A percentile compares a stretch with the other conserved stretches of the same genome.
phyloP scores from a whole-genome alignment of 1,284 basidiomycete genomes.

The Tremellales sp. region DNA sequence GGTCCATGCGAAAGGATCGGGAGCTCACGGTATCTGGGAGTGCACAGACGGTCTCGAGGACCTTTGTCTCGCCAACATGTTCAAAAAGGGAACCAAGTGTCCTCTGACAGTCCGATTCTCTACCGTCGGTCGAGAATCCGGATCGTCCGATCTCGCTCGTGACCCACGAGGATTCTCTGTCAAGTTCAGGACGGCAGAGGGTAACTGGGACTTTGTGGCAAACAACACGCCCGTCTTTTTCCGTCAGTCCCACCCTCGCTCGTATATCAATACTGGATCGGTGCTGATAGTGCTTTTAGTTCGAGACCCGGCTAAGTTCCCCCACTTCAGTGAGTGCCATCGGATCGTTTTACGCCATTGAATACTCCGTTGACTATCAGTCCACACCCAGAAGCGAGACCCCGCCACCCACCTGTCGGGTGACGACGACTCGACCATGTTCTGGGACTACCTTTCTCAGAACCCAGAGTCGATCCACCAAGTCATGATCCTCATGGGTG shows the following conservation, averaged over 20 bases:
- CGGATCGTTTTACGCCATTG: no score
- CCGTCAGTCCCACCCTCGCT: conserved; percentile 29
- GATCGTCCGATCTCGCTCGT: conserved; percentile 77
- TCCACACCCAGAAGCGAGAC: conserved; percentile 84
- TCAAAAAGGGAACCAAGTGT: conserved; percentile 69
- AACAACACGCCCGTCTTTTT: conserved; percentile 92
- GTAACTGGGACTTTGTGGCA: conserved; percentile 83
- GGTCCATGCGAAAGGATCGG: conserved; percentile 56
- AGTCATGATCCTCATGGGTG: conserved; percentile 60
- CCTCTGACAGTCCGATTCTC: conserved; percentile 49
- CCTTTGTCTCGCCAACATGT: conserved; percentile 68
- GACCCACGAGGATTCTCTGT: conserved; percentile 89
- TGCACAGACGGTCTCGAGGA: conserved; percentile 77
- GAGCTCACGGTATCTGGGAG: conserved; percentile 89
- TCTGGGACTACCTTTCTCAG: conserved; percentile 82
- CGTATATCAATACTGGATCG: neutral
- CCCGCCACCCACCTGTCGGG: conserved; percentile 50
- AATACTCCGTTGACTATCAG: conserved; percentile 35
- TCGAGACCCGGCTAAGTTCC: conserved; percentile 55
- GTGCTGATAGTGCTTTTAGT: conserved; percentile 62
- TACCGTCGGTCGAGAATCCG: conserved; percentile 64
- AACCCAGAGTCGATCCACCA: conserved; percentile 91
- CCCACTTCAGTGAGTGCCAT: conserved; percentile 57
- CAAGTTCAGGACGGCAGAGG: conserved; percentile 84
- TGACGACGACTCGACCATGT: conserved; percentile 45